Evolutionary conservation across 176 grass and related monocot genomes (phyloP).

Genomic region (Carex pumila): DNA sequence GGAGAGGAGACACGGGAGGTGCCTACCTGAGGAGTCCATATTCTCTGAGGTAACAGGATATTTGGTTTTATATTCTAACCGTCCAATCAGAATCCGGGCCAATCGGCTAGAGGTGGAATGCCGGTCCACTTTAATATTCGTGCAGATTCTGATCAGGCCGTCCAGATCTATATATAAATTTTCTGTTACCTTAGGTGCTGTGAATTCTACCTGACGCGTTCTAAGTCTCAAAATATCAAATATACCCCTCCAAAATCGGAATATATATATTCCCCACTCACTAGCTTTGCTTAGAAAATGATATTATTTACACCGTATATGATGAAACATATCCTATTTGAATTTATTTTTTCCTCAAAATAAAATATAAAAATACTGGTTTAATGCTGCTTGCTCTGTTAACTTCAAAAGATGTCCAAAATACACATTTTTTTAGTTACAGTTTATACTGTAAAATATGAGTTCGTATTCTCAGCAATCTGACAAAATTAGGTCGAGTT

Average conservation of each 20-base stretch:
- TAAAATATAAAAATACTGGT: background rate
- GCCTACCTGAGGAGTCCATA: background rate
- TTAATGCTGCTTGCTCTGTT: background rate
- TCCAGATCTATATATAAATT: no score
- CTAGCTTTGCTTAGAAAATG: background rate
- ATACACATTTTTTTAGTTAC: background rate
- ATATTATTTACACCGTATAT: background rate
- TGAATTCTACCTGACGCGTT: background rate
- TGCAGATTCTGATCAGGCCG: no score
- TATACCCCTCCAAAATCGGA: background rate
- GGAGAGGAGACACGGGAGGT: background rate
- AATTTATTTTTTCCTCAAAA: background rate
- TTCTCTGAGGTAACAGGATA: no score
- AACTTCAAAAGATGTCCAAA: background rate
- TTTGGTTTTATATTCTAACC: no score
- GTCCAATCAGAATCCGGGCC: no score
- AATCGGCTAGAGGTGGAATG: no score
- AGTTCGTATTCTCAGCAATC: no score
- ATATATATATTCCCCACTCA: background rate
- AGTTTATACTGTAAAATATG: no score
- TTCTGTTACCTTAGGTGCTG: no score
- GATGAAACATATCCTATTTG: background rate
- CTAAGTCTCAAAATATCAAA: background rate
- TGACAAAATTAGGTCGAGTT: no score
- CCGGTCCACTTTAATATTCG: no score